Conservation (phyloP, 2,329 filamentous ascomycete species). For the Talaromyces islandicus region DNA sequence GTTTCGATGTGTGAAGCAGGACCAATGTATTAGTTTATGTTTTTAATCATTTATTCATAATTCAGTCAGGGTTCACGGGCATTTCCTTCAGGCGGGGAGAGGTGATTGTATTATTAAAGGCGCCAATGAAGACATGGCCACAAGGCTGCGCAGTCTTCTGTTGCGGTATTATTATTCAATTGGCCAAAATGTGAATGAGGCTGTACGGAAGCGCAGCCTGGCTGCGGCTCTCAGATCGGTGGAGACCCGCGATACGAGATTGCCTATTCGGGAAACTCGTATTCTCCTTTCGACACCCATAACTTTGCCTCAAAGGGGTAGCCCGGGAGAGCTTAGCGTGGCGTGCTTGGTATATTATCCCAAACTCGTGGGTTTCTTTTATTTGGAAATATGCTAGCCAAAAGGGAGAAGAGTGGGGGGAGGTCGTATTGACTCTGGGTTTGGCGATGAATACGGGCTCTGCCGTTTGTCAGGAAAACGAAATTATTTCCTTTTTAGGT, state of each 20-base stretch:
- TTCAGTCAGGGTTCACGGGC: neutral
- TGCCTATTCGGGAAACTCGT: neutral
- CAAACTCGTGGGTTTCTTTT: neutral
- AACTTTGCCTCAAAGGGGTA: neutral
- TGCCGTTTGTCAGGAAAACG: neutral
- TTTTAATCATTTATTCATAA: neutral
- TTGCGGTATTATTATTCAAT: too few species aligned
- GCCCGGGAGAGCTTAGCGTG: neutral
- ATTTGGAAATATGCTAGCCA: neutral
- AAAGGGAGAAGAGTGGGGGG: neutral
- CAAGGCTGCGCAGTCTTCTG: neutral
- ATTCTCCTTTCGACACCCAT: neutral
- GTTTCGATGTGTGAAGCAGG: neutral
- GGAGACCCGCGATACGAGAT: neutral
- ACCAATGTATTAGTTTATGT: neutral
- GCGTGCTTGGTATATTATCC: neutral
- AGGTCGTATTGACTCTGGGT: neutral
- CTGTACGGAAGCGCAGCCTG: neutral
- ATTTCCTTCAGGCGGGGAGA: neutral
- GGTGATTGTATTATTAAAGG: neutral
- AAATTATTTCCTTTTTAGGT: neutral
- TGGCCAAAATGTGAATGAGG: neutral
- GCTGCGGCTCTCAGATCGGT: neutral
- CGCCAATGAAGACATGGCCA: neutral
- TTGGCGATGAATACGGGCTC: neutral